These are phyloP conservation scores for Aspergillus kassunensis DNA, from an alignment of 495 filamentous ascomycete species.

Conservation along the genomic window DNA sequence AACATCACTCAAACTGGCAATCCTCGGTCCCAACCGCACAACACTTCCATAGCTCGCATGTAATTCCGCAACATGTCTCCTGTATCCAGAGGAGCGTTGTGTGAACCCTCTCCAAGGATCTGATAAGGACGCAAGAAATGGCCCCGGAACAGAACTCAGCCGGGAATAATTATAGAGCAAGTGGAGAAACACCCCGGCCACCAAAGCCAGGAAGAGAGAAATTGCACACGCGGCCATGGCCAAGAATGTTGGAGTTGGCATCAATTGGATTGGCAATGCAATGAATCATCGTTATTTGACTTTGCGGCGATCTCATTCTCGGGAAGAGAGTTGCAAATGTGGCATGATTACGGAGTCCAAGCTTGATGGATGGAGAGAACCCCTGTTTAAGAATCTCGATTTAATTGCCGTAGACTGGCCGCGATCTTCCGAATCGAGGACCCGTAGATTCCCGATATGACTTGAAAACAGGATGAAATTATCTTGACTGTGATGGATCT, in stretches of 20 bases:
- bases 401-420: not conserved
- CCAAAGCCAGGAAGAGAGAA: conserved; percentile 6
- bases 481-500: not conserved
- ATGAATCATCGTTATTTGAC: not conserved
- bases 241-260: not conserved
- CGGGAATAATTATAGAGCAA: conserved; percentile 15
- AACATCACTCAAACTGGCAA: conserved; percentile 46
- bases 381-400: no score
- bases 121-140: conserved; percentile 9
- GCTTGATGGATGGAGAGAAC: no score
- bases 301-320: not conserved
- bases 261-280: not conserved
- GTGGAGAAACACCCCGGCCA: conserved; percentile 1
- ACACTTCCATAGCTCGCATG: conserved; percentile 50
- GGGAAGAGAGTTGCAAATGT: no score
- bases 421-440: conserved; percentile 10
- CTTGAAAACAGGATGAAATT: not conserved
- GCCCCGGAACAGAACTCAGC: conserved; percentile 19
- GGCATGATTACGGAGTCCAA: no score
- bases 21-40: conserved; percentile 55
- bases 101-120: conserved; percentile 13
- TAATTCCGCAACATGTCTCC: conserved; percentile 20
- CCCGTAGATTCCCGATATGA: conserved; percentile 7
- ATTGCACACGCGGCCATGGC: conserved; percentile 10
- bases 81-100: conserved; percentile 4